Evolutionary conservation across 2,329 filamentous ascomycete species (phyloP), one percentile per base, ranked within the genome.

Genomic region (Aureobasidium uvarum): DNA sequence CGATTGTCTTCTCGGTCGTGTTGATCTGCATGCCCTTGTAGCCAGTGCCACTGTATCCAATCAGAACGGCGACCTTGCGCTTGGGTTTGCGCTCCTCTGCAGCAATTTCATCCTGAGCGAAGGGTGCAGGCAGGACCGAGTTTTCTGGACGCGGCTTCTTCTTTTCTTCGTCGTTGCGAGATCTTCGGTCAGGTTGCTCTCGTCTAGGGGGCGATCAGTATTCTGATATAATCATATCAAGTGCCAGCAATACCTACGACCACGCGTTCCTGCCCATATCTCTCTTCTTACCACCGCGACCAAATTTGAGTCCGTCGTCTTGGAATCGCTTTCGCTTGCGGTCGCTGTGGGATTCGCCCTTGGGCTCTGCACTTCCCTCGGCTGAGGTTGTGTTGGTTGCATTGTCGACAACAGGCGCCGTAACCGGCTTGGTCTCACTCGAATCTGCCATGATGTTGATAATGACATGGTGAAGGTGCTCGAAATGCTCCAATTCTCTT

Each of bases 11-110:
- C 74, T 96, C 75, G 36, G 70, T 76, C 48, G 71, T 71, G 28
- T 71, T 74, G 66, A 99, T 90, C 79, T 99, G 95, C 88, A 99
- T 96, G 72, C 95, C 95, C 79, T 92, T 93, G 82, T 99, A 99
- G 18, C 95, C 95, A 11, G 92, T 96, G 58, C 95, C 95, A 6
- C 93, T 92, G 77, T 99, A 99, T 18, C 95, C 95, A 71, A 99
- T 88, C 81, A 98, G 81, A 38, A 99, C 92, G 46, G 94, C 95
- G 58, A 97, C 94, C 81, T 99, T 99, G 77, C 91, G 88, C 84
- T 99, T 99, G 28, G 95, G 95, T 65, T 87, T 87, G 69, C 94
- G 88, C 75, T 89, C 88, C 76, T 99, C 95, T 54, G 87, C 87
- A 14, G 89, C 91, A 70, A 97, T 94, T 78, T 97, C 93, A 69